Percentiles rank a stretch among this genome's conserved stretches.
These are phyloP conservation scores for Lanmaoa pseudosensibilis DNA, from an alignment of 768 basidiomycete species.

Conservation along the genomic window DNA sequence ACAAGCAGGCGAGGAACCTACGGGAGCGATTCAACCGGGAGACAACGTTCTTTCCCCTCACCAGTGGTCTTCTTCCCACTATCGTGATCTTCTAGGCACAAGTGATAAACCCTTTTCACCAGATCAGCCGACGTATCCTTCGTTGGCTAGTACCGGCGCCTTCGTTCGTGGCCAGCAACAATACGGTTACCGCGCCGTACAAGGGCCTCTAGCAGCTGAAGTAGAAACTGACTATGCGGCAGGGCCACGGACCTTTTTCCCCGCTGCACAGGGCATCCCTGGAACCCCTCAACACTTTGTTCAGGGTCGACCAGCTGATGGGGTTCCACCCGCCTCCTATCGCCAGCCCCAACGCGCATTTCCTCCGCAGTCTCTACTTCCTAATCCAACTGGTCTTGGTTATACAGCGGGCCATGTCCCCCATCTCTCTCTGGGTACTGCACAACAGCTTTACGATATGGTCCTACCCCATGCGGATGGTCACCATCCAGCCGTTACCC, in stretches of 20 bases:
- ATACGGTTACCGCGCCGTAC: constrained; percentile 50
- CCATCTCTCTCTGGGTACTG: constrained; percentile 68
- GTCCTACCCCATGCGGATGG: constrained; percentile 55
- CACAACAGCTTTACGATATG: constrained; percentile 81
- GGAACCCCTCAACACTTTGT: constrained; percentile 47
- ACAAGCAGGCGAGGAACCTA: constrained; percentile 54
- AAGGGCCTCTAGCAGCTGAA: constrained; percentile 25
- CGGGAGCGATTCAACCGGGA: constrained; percentile 33
- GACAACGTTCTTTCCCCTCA: constrained; percentile 42
- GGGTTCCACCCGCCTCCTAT: constrained; percentile 48
- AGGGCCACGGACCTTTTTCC: constrained; percentile 57
- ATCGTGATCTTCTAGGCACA: constrained; percentile 43
- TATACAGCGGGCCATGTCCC: constrained; percentile 59
- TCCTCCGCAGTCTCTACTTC: constrained; percentile 55
- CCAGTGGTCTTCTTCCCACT: constrained; percentile 52
- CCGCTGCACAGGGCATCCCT: constrained; percentile 41
- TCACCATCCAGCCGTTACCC: constrained; percentile 64
- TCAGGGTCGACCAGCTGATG: constrained; percentile 52
- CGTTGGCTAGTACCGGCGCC: constrained; percentile 49
- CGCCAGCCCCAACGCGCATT: constrained; percentile 61
- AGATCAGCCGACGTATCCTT: constrained; percentile 61
- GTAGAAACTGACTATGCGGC: constrained; percentile 53
- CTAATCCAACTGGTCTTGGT: constrained; percentile 53
- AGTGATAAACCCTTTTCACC: constrained; percentile 44
- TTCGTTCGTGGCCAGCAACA: constrained; percentile 54